phyloP scores from a whole-genome alignment of 2,329 filamentous ascomycete species.

The Acrodontium crateriforme region DNA sequence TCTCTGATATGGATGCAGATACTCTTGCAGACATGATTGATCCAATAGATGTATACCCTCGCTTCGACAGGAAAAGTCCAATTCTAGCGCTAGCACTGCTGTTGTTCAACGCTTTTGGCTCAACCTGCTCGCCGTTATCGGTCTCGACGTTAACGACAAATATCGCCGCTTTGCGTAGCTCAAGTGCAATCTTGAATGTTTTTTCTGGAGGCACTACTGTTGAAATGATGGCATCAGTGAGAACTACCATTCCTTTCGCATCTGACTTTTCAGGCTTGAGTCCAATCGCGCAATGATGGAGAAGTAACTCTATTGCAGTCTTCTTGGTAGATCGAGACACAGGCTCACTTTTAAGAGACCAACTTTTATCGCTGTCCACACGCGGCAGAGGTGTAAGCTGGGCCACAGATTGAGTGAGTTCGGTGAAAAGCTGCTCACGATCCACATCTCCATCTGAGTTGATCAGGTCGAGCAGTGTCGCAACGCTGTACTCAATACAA shows the following conservation, averaged over 20 bases:
- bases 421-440: constrained; percentile 50
- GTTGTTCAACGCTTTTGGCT: constrained; percentile 5
- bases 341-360: no score
- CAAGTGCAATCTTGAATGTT: constrained; percentile 48
- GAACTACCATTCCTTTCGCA: constrained; percentile 64
- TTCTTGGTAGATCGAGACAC: constrained; percentile 6
- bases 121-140: constrained; percentile 26
- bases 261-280: constrained; percentile 64
- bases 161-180: constrained; percentile 67
- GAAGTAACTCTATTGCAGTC: constrained; percentile 55
- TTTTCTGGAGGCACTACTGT: constrained; percentile 52
- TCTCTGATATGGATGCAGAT: constrained; percentile 45
- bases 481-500: constrained; percentile 76
- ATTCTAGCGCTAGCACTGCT: constrained; percentile 12
- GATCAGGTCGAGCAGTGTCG: constrained; percentile 67
- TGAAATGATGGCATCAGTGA: constrained; percentile 65
- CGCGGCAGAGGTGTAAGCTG: constrained; percentile 32
- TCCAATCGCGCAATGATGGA: constrained; percentile 70
- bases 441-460: constrained; percentile 37
- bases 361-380: constrained; percentile 18
- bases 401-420: constrained; percentile 63
- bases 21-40: constrained; percentile 72
- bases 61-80: constrained; percentile 37
- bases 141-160: constrained; percentile 64
- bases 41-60: constrained; percentile 75